Conservation (phyloP, 139 green algal species). For the Closterium sp. region DNA sequence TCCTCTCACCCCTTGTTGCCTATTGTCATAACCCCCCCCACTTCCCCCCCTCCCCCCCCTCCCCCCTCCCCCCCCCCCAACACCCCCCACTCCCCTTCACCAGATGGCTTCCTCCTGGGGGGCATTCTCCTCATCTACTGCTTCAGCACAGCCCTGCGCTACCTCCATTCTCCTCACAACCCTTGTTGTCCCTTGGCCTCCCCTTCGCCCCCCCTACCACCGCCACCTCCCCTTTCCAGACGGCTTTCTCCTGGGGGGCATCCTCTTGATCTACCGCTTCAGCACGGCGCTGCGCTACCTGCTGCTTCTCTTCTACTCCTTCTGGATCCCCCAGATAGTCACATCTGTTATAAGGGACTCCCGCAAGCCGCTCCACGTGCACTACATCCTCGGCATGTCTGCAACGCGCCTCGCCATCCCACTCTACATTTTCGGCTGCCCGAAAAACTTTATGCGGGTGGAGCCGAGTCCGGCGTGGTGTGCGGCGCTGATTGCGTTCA, state of each 20-base stretch:
- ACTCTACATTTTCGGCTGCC: slow-evolving; percentile 70
- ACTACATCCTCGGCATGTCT: slow-evolving; percentile 77
- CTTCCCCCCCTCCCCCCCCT: too few species aligned
- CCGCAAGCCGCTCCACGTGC: slow-evolving; percentile 67
- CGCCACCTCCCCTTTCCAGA: slow-evolving; percentile 10
- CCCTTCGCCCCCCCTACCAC: too few species aligned
- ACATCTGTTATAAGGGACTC: slow-evolving; percentile 59
- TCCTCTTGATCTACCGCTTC: slow-evolving; percentile 58
- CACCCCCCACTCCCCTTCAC: too few species aligned
- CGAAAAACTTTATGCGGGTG: slow-evolving; percentile 51
- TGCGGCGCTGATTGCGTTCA: slow-evolving; percentile 16
- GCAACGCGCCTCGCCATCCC: slow-evolving; percentile 66
- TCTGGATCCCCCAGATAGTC: slow-evolving; percentile 86
- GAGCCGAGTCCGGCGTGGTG: slow-evolving; percentile 39
- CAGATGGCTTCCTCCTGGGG: slow-evolving; percentile 52
- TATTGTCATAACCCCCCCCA: background rate
- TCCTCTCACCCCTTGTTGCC: background rate
- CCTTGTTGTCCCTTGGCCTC: too few species aligned
- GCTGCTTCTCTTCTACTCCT: slow-evolving; percentile 60
- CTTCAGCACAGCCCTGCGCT: slow-evolving; percentile 14
- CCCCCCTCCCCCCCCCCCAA: too few species aligned
- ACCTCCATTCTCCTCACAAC: slow-evolving; percentile 2
- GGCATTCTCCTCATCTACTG: slow-evolving; percentile 60
- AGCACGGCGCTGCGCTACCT: slow-evolving; percentile 38
- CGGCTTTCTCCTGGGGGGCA: slow-evolving; percentile 54